Conservation (phyloP, 2,329 filamentous ascomycete species). For the Diplocarpon mali region DNA sequence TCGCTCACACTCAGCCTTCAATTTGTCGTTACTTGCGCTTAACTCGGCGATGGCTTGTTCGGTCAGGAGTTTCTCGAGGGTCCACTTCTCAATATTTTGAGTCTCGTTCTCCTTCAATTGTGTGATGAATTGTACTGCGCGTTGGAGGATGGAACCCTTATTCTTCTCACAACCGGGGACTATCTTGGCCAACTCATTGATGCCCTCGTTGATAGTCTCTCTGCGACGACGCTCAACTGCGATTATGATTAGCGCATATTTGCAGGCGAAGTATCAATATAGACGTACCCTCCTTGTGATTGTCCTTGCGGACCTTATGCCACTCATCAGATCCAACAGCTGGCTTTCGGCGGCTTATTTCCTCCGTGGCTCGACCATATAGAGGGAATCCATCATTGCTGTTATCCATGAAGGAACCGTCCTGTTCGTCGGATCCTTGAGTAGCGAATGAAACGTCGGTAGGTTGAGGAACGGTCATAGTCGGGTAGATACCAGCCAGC, state of each 20-base stretch:
- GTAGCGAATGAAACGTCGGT: constrained; percentile 41
- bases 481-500: constrained; percentile 31
- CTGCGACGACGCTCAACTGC: constrained; percentile 89
- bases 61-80: constrained; percentile 77
- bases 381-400: constrained; percentile 11
- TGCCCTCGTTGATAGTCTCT: constrained; percentile 97
- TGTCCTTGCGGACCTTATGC: constrained; percentile 95
- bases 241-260: constrained; percentile 20
- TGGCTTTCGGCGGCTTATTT: constrained; percentile 48
- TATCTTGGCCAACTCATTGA: constrained; percentile 95
- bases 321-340: constrained; percentile 94
- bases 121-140: constrained; percentile 86
- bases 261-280: not conserved
- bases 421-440: constrained; percentile 31
- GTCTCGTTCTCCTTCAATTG: constrained; percentile 91
- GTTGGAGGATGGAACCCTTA: constrained; percentile 91
- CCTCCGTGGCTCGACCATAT: not conserved
- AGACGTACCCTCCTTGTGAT: constrained; percentile 87
- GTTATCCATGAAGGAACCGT: constrained; percentile 32
- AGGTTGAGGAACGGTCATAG: constrained; percentile 44
- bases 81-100: constrained; percentile 92
- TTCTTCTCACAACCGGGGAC: constrained; percentile 98
- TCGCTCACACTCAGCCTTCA: constrained; percentile 69
- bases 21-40: constrained; percentile 75
- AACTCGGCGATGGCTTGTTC: constrained; percentile 85